Evolutionary conservation across 352 stramenopile species (phyloP).

Genomic region (Albugo candida): DNA sequence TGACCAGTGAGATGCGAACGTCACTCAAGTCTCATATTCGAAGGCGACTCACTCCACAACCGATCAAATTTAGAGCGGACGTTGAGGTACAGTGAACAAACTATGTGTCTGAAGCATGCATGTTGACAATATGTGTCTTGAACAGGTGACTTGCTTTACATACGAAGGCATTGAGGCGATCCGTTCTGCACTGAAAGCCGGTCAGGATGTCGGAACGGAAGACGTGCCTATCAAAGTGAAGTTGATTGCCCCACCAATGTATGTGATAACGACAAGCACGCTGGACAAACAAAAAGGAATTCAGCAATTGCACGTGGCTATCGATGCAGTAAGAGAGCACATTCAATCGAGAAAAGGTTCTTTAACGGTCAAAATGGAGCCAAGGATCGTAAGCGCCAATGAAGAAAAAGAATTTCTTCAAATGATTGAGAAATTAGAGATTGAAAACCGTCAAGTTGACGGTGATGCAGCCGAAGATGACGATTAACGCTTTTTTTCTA

Average conservation of each 20-base stretch:
- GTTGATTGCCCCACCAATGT: constrained; percentile 97
- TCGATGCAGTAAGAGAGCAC: constrained; percentile 85
- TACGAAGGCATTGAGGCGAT: constrained; percentile 99
- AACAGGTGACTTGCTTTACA: constrained; percentile 93
- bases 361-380: constrained; percentile 95
- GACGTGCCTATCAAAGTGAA: constrained; percentile 95
- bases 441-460: constrained; percentile 97
- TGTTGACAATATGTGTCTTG: background rate
- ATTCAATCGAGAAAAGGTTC: constrained; percentile 92
- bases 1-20: constrained; percentile 69
- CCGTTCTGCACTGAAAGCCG: constrained; percentile 87
- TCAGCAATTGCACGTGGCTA: constrained; percentile 89
- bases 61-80: constrained; percentile 98
- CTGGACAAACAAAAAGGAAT: constrained; percentile 97
- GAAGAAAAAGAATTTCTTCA: constrained; percentile 97
- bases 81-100: constrained; percentile 59
- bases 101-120: background rate
- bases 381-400: constrained; percentile 96
- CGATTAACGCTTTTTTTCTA: constrained; percentile 9
- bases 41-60: constrained; percentile 92
- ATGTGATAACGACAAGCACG: constrained; percentile 98
- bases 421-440: constrained; percentile 98
- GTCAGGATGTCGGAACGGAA: constrained; percentile 65
- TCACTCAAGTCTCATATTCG: constrained; percentile 94
- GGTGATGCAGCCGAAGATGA: constrained; percentile 94